Conservation (phyloP, 2,329 filamentous ascomycete species). For the Claviceps sorghi region DNA sequence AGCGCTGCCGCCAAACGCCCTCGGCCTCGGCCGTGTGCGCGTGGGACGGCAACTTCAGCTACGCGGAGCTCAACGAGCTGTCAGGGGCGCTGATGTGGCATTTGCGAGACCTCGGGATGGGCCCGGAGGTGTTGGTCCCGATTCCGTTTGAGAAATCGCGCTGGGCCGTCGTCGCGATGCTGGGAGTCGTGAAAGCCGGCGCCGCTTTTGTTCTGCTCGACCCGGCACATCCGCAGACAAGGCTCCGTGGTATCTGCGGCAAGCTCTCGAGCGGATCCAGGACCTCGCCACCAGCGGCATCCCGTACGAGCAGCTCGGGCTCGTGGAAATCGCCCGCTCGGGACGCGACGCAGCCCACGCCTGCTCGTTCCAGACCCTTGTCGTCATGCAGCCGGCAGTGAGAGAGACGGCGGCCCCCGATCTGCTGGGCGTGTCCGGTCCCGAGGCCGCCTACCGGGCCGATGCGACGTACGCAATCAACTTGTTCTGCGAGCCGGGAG, state of each 20-base stretch:
- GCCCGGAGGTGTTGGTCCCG: background rate
- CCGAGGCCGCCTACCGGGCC: background rate
- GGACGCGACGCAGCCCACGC: background rate
- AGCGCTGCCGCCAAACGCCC: background rate
- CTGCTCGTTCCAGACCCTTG: background rate
- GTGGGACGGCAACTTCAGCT: slow-evolving; percentile 26
- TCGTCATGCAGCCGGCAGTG: background rate
- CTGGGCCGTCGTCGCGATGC: slow-evolving; percentile 3
- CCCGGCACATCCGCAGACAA: background rate
- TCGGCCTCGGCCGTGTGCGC: slow-evolving; percentile 2
- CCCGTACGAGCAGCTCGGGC: background rate
- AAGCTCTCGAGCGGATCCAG: background rate
- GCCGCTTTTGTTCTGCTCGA: slow-evolving; percentile 5
- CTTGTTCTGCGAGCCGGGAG: background rate
- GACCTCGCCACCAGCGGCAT: background rate
- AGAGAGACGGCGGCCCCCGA: background rate
- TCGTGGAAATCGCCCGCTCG: background rate
- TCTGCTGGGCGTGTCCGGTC: background rate
- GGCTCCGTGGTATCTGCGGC: background rate
- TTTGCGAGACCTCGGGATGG: slow-evolving; percentile 1
- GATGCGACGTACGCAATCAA: background rate
- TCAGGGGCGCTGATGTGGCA: slow-evolving; percentile 1
- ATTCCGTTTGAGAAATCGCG: slow-evolving; percentile 6
- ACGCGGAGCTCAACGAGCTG: slow-evolving; percentile 17
- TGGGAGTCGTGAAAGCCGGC: slow-evolving; percentile 2